Conservation (phyloP, 768 basidiomycete genomes). For the Terana coerulea region DNA sequence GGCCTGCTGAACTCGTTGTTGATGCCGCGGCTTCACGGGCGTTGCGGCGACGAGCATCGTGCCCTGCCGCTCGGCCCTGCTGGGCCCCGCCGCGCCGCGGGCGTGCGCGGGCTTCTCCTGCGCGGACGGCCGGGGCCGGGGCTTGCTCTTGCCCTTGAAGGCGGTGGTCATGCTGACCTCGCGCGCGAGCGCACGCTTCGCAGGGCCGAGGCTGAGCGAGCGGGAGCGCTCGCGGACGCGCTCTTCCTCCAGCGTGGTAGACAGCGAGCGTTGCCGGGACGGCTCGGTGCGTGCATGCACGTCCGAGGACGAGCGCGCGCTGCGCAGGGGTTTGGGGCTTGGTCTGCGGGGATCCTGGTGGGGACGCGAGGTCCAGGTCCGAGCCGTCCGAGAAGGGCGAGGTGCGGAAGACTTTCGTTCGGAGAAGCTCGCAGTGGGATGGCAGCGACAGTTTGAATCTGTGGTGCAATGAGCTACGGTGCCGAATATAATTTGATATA, state of each 20-base stretch:
- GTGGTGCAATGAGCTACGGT: neutral
- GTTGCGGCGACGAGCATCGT: slow-evolving; percentile 53
- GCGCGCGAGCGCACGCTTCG: slow-evolving; percentile 56
- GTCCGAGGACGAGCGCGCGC: neutral
- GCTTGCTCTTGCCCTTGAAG: slow-evolving; percentile 43
- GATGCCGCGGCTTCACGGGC: slow-evolving; percentile 45
- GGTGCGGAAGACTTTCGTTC: slow-evolving; percentile 61
- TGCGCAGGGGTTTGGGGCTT: slow-evolving; percentile 13
- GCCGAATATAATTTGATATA: too few species aligned
- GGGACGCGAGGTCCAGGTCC: slow-evolving; percentile 14
- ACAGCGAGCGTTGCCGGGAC: slow-evolving; percentile 37
- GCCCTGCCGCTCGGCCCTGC: slow-evolving; percentile 20
- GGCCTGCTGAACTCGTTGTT: neutral
- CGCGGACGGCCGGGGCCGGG: neutral
- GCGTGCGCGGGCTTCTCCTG: neutral
- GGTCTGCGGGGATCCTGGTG: slow-evolving; percentile 18
- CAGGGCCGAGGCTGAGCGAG: slow-evolving; percentile 30
- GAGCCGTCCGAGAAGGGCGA: slow-evolving; percentile 56
- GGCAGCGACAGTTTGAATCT: slow-evolving; percentile 58
- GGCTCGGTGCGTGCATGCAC: slow-evolving; percentile 17
- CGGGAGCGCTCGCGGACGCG: slow-evolving; percentile 46
- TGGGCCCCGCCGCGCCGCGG: neutral
- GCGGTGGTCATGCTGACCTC: slow-evolving; percentile 76
- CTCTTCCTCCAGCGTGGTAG: slow-evolving; percentile 68
- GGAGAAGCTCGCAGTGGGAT: slow-evolving; percentile 52